Percentiles rank a stretch among this genome's conserved stretches.
These are phyloP conservation scores for Liquidambar formosana DNA, from an alignment of 164 flowering plant genomes.

Conservation along the genomic window DNA sequence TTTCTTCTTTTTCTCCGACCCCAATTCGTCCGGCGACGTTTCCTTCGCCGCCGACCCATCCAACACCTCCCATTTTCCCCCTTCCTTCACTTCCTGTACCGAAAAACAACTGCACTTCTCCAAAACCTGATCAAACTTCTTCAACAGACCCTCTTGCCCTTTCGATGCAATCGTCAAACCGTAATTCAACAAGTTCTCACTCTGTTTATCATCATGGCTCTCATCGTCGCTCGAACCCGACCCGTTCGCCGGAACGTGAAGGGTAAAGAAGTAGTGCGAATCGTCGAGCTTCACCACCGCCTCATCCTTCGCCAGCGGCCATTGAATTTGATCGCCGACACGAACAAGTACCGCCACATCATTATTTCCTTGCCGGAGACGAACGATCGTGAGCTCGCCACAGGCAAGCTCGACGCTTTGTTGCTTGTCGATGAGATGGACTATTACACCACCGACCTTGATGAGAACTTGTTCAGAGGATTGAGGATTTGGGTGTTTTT, in stretches of 20 bases:
- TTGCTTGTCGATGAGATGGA: slow-evolving; percentile 72
- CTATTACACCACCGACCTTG: slow-evolving; percentile 63
- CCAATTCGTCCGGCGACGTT: slow-evolving; percentile 60
- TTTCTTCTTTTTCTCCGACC: slow-evolving; percentile 47
- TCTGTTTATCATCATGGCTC: neutral
- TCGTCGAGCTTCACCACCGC: slow-evolving; percentile 76
- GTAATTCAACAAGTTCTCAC: slow-evolving; percentile 48
- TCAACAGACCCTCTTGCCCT: slow-evolving; percentile 61
- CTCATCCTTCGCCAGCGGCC: slow-evolving; percentile 85
- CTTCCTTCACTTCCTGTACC: slow-evolving; percentile 50
- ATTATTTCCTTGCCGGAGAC: slow-evolving; percentile 54
- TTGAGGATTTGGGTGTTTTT: slow-evolving; percentile 31
- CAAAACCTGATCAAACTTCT: slow-evolving; percentile 63
- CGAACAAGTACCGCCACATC: slow-evolving; percentile 70
- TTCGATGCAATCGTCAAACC: slow-evolving; percentile 80
- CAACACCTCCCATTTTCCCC: slow-evolving; percentile 25
- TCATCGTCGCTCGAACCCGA: slow-evolving; percentile 24
- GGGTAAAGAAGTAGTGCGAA: slow-evolving; percentile 83
- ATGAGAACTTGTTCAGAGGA: slow-evolving; percentile 57
- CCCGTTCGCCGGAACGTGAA: slow-evolving; percentile 31
- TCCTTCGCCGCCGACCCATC: slow-evolving; percentile 48
- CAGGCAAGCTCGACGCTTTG: slow-evolving; percentile 80
- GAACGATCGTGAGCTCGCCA: slow-evolving; percentile 60
- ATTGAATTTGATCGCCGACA: slow-evolving; percentile 72
- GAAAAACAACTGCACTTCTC: slow-evolving; percentile 60